Evolutionary conservation across 2,329 filamentous ascomycete genomes (phyloP).

Genomic region (Moelleriella libera): DNA sequence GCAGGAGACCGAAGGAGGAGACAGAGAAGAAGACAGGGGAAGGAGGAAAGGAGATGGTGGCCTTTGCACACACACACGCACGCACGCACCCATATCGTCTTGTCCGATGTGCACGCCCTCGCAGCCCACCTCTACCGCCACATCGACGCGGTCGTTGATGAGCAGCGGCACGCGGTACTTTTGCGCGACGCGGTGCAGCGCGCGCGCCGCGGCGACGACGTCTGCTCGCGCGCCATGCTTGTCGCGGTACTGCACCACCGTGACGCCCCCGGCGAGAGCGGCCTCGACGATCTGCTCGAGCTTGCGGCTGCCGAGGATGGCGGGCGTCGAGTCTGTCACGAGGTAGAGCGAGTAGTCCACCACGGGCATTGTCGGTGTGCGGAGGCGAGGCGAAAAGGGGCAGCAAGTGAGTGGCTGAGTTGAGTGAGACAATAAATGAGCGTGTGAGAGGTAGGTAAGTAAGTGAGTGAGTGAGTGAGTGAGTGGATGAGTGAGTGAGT

Average conservation of each 20-base stretch:
- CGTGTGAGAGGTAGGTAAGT: no score
- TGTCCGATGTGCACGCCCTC: conserved; percentile 93
- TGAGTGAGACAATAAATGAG: no score
- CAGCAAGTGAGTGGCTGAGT: not conserved
- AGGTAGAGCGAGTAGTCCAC: conserved; percentile 76
- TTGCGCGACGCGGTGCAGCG: conserved; percentile 57
- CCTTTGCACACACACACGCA: no score
- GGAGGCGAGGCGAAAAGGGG: no score
- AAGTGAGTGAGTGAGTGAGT: no score
- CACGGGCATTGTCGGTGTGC: not conserved
- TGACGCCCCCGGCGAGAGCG: conserved; percentile 67
- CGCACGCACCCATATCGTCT: conserved; percentile 64
- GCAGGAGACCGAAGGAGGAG: no score
- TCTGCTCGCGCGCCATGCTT: conserved; percentile 64
- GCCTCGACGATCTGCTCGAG: conserved; percentile 61
- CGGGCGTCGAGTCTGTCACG: conserved; percentile 83
- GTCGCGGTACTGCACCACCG: conserved; percentile 81
- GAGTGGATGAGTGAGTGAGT: no score
- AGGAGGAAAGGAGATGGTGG: no score
- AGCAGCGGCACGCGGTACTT: conserved; percentile 61
- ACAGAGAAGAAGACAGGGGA: no score
- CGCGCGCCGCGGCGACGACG: conserved; percentile 55
- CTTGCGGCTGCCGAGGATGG: conserved; percentile 60
- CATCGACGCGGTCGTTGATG: conserved; percentile 87
- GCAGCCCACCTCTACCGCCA: conserved; percentile 70